These are phyloP conservation scores for Trametes hirsuta DNA, from an alignment of 1,284 basidiomycete species.

Conservation along the genomic window DNA sequence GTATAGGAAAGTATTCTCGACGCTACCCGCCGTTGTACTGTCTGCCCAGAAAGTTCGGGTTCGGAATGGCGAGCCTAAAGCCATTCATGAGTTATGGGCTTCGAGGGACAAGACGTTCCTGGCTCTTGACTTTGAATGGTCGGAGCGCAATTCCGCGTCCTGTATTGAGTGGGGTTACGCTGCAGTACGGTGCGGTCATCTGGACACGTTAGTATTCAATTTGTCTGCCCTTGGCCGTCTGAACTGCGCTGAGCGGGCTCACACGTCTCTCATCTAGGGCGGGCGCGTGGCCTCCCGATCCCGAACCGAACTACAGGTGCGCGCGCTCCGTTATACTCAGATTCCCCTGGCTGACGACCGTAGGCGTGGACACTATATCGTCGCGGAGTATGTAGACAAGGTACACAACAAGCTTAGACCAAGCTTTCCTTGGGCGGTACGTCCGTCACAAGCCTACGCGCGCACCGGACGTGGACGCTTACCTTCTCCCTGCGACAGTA, in stretches of 20 bases:
- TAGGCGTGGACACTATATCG: conserved; percentile 81
- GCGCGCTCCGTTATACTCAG: conserved; percentile 17
- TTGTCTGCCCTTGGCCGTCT: conserved; percentile 3
- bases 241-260: conserved; percentile 4
- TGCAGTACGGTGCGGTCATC: conserved; percentile 72
- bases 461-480: conserved; percentile 17
- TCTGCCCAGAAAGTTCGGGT: conserved; percentile 71
- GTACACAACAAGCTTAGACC: conserved; percentile 62
- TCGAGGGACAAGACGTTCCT: conserved; percentile 73
- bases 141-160: conserved; percentile 71
- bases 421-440: conserved; percentile 72
- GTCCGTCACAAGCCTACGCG: conserved; percentile 27
- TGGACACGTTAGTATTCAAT: conserved; percentile 62
- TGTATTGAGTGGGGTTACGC: conserved; percentile 83
- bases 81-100: conserved; percentile 73
- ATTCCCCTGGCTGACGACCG: conserved; percentile 8
- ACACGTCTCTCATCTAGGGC: conserved; percentile 44
- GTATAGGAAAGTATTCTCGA: conserved; percentile 76
- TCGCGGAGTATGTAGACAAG: conserved; percentile 78
- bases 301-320: conserved; percentile 79
- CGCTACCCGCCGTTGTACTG: conserved; percentile 73
- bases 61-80: conserved; percentile 67
- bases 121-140: conserved; percentile 78
- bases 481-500: conserved; percentile 47
- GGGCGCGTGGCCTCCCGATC: conserved; percentile 80